Base-by-base conservation (phyloP, 2,329 filamentous ascomycete genomes). In the Fusarium torreyae region DNA sequence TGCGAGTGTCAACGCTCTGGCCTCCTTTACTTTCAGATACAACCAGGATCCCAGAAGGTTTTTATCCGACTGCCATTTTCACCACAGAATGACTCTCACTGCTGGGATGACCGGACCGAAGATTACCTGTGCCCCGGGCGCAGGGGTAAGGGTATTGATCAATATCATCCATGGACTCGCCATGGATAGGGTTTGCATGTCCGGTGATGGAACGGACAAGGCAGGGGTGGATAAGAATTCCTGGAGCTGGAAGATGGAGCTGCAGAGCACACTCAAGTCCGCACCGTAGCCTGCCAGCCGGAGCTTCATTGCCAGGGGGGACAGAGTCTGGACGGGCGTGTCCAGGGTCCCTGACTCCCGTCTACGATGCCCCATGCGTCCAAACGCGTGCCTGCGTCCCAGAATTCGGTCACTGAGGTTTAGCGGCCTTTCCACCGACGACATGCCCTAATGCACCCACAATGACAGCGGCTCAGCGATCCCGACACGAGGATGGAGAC, bases 371-470 rank as follows among this genome's bases (percentile, higher is more conserved):
- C 71, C 66, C 66, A 59, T 68, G 60, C 63, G 54, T 39, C 66
- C 59, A 66, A 70, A 73, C 63, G 66, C 65, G 73, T 75, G 73
- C 70, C 71, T 69, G 63, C 57, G 73, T 75, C 75, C 75, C 75
- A 76, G 70, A 67, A 69, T 61, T 73, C 64, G 62, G 74, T 75
- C 66, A 75, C 74, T 71, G 71, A 75, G 72, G 71, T 74, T 71
- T 75, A 75, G 74, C 70, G 73, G 73, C 75, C 74, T 57, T 74
- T 56, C 46, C 69, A 66, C 70, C 66, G 67, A 63, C 62, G 46
- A 70, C 68, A 72, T 70, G 66, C 74, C 69, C 74, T 76, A 74
- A 77, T 73, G 71, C 73, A 75, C 67, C 68, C 71, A 72, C 72
- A 67, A 69, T 74, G 72, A 74, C 72, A 74, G 69, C 68, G 70